phyloP scores from a whole-genome alignment of 2,329 filamentous ascomycete species.

The Dothideomycetes sp. region DNA sequence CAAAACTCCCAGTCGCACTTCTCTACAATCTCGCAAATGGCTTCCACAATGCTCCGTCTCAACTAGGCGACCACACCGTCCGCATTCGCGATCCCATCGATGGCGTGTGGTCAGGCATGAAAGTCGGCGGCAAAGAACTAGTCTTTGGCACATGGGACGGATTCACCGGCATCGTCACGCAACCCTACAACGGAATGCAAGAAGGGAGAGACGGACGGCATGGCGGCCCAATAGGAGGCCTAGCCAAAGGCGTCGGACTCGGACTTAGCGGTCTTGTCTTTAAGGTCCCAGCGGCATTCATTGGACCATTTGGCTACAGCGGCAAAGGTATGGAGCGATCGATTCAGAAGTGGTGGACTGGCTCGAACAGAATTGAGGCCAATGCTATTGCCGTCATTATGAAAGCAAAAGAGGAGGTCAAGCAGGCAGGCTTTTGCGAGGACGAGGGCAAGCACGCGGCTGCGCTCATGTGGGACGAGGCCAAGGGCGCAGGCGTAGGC shows the following conservation, averaged over 20 bases:
- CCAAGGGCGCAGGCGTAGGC: background rate
- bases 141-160: constrained; percentile 32
- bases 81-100: constrained; percentile 52
- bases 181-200: constrained; percentile 49
- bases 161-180: constrained; percentile 47
- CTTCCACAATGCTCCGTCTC: constrained; percentile 57
- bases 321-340: constrained; percentile 4
- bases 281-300: constrained; percentile 1
- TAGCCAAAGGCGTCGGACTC: background rate
- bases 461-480: background rate
- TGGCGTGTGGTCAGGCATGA: constrained; percentile 48
- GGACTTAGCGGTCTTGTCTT: background rate
- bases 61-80: constrained; percentile 60
- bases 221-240: background rate
- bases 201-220: background rate
- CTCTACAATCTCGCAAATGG: constrained; percentile 44
- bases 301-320: constrained; percentile 2
- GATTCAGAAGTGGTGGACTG: constrained; percentile 4
- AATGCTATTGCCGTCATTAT: background rate
- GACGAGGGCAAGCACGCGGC: background rate
- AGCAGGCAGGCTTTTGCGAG: background rate
- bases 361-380: background rate
- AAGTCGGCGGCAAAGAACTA: constrained; percentile 5
- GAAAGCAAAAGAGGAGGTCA: background rate
- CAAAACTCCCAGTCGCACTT: constrained; percentile 1